Evolutionary conservation across 129 eudicot genomes (phyloP), one percentile per base, ranked within the genome.

Genomic region (Smallanthus sonchifolius): DNA sequence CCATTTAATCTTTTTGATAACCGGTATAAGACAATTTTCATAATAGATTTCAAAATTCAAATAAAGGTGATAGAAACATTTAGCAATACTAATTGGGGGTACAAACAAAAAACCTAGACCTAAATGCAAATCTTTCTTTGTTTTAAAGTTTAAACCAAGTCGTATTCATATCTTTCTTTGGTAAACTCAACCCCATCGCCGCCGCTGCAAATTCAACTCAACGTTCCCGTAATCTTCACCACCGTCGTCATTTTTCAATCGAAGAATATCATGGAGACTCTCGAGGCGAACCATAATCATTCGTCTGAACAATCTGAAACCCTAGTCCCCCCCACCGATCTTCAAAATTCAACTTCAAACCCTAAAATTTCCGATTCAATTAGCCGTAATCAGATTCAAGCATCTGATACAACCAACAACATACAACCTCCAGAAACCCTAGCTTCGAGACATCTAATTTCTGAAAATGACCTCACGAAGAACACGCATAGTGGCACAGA

Each of bases 401-500:
- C 57, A 1, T 24, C 69, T 54, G 56, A 24, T 24, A 24, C 30
- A 24, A 24, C 0, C 30, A 24, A 24, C 30, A 24, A 24, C 30
- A 24, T 1, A 34, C 44, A 74, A 4, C 9, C 38, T 44, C 44
- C 28, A 44, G 70, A 65, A 38, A 39, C 49, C 49, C 4, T 38
- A 35, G 47, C 69, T 6, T 17, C 35, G 35, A 35, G 71, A 55
- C 38, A 30, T 0, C 54, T 67, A 32, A 72, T 75, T 32, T 81
- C 86, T 16, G 86, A 78, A 20, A 87, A 75, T 30, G 86, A 80
- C 14, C 65, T 78, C n/a, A 73, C 92, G 60, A 85, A 83, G 75
- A 82, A 81, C 74, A 78, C 85, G 32, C 59, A 69, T 42, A 86
- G 91, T 65, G 87, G 89, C 17, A 76, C 83, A 28, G 90, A 90